Conservation (phyloP, 2,329 filamentous ascomycete genomes). For the Penicillium sp. region DNA sequence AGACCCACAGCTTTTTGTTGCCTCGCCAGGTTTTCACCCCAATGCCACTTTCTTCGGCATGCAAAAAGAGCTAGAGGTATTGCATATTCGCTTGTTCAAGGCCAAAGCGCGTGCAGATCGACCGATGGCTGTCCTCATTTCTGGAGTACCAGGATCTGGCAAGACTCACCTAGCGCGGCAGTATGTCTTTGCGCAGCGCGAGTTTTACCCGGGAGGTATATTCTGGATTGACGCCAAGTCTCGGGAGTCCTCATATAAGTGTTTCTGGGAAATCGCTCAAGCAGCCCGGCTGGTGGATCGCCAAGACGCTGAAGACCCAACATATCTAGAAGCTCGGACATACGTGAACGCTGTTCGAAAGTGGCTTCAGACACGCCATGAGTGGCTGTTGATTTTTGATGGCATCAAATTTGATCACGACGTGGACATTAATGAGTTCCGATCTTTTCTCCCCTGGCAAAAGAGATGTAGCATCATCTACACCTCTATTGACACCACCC, state of each 20-base stretch:
- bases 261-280: slow-evolving; percentile 66
- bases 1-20: slow-evolving; percentile 41
- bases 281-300: slow-evolving; percentile 52
- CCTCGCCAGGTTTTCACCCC: slow-evolving; percentile 59
- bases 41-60: slow-evolving; percentile 65
- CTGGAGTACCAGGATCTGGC: slow-evolving; percentile 64
- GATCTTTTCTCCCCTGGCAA: slow-evolving; percentile 64
- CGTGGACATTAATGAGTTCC: slow-evolving; percentile 51
- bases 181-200: slow-evolving; percentile 62
- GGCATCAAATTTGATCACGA: slow-evolving; percentile 63
- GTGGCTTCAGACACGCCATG: slow-evolving; percentile 62
- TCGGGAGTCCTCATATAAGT: slow-evolving; percentile 57
- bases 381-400: slow-evolving; percentile 68
- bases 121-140: slow-evolving; percentile 63
- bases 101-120: slow-evolving; percentile 57
- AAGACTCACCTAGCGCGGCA: slow-evolving; percentile 69
- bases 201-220: slow-evolving; percentile 63
- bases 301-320: slow-evolving; percentile 38
- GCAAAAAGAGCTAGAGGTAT: slow-evolving; percentile 55
- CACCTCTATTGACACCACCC: slow-evolving; percentile 64
- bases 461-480: slow-evolving; percentile 65
- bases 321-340: slow-evolving; percentile 43
- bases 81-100: slow-evolving; percentile 62
- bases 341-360: slow-evolving; percentile 59
- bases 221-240: slow-evolving; percentile 70